Evolutionary conservation across 2,329 filamentous ascomycete genomes (phyloP).

Genomic region (Neurospora sp.): DNA sequence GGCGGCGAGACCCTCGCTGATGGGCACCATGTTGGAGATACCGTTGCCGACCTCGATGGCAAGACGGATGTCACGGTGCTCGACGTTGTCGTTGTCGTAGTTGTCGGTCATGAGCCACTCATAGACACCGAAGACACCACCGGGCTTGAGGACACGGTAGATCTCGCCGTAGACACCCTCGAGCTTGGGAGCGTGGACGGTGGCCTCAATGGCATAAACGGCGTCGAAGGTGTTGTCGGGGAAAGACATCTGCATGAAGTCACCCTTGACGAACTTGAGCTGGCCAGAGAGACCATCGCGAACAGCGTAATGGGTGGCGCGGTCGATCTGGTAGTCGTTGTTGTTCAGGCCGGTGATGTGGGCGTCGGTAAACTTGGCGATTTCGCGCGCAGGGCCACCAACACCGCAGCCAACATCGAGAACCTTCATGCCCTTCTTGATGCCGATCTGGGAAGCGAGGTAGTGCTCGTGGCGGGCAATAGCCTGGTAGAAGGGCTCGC

Average conservation of each 20-base stretch:
- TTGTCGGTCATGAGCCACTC: constrained; percentile 98
- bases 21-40: constrained; percentile 93
- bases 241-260: constrained; percentile 99
- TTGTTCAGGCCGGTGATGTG: constrained; percentile 93
- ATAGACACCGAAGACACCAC: constrained; percentile 92
- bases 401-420: constrained; percentile 96
- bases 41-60: constrained; percentile 94
- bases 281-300: constrained; percentile 75
- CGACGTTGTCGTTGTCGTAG: constrained; percentile 80
- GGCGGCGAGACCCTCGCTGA: constrained; percentile 69
- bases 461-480: constrained; percentile 98
- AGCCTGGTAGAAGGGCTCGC: constrained; percentile 81
- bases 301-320: constrained; percentile 73
- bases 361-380: constrained; percentile 86
- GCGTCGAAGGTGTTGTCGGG: constrained; percentile 86
- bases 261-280: constrained; percentile 81
- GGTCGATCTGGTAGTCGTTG: constrained; percentile 98
- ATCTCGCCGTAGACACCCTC: constrained; percentile 93
- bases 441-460: constrained; percentile 78
- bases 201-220: constrained; percentile 95
- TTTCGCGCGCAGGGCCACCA: constrained; percentile 88
- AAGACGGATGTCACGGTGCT: constrained; percentile 82
- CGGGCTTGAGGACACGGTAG: constrained; percentile 89
- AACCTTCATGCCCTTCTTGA: constrained; percentile 79
- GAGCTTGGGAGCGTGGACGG: constrained; percentile 83